Conservation (phyloP, 2,329 filamentous ascomycete species). For the Ceratocystis cubensis region DNA sequence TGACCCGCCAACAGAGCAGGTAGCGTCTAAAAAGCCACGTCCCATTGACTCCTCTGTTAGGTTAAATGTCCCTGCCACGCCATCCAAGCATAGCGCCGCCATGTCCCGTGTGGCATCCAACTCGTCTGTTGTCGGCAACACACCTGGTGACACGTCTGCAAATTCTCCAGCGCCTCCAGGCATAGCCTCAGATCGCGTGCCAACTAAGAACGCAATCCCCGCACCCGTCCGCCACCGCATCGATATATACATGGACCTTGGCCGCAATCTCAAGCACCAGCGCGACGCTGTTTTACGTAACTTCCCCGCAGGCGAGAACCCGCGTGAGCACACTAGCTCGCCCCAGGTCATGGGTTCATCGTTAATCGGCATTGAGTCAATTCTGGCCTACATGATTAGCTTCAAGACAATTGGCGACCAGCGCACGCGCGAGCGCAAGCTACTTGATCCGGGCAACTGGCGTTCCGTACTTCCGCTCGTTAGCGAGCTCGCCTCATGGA, state of each 20-base stretch:
- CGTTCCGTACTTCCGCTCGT: conserved; percentile 35
- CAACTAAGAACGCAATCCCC: conserved; percentile 2
- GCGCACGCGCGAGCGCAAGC: conserved; percentile 34
- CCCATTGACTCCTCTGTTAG: conserved; percentile 13
- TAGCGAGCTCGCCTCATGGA: conserved; percentile 30
- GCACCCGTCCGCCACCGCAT: conserved; percentile 22
- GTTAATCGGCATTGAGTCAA: conserved; percentile 37
- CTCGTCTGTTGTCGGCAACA: conserved; percentile 14
- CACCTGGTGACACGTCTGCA: conserved; percentile 2
- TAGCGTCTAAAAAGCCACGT: conserved; percentile 20
- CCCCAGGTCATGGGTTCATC: conserved; percentile 32
- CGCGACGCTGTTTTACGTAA: conserved; percentile 35
- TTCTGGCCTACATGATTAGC: conserved; percentile 41
- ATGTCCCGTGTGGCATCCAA: conserved; percentile 19
- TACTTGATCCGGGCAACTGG: conserved; percentile 34
- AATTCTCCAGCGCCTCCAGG: conserved; percentile 11
- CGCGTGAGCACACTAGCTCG: not conserved
- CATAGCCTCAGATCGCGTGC: not conserved
- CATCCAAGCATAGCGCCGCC: conserved; percentile 12
- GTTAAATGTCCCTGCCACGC: conserved; percentile 17
- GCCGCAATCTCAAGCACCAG: conserved; percentile 42
- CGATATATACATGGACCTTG: conserved; percentile 30
- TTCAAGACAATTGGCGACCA: conserved; percentile 39
- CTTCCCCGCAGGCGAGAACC: conserved; percentile 24
- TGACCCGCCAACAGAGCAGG: conserved; percentile 17